A percentile compares a stretch with the other conserved stretches of the same genome.
Conservation (phyloP, 2,329 filamentous ascomycete species). For the Pseudogymnoascus sp. region DNA sequence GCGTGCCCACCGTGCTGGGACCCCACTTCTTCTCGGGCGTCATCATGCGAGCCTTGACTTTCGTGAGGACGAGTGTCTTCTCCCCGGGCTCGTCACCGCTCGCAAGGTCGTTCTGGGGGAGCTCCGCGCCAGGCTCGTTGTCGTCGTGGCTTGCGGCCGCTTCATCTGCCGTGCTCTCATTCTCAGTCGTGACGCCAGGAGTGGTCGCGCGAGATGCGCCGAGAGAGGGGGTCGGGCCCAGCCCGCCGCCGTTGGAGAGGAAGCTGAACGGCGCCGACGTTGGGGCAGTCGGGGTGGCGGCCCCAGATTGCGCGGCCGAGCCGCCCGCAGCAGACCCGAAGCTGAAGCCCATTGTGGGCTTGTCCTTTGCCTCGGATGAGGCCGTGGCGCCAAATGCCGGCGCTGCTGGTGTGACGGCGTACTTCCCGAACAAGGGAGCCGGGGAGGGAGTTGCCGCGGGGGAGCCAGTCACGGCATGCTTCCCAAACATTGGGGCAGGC, state of each 20-base stretch:
- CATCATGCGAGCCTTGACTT: slow-evolving; percentile 37
- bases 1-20: not conserved
- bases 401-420: slow-evolving; percentile 13
- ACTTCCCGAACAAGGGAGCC: slow-evolving; percentile 17
- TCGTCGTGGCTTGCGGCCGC: slow-evolving; percentile 21
- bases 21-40: slow-evolving; percentile 20
- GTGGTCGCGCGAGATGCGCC: slow-evolving; percentile 28
- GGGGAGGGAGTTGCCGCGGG: slow-evolving; percentile 17
- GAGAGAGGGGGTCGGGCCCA: slow-evolving; percentile 17
- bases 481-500: slow-evolving; percentile 17
- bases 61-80: slow-evolving; percentile 56
- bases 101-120: slow-evolving; percentile 47
- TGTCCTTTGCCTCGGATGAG: slow-evolving; percentile 18
- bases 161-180: slow-evolving; percentile 22
- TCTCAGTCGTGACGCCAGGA: slow-evolving; percentile 26
- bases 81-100: slow-evolving; percentile 58
- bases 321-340: not conserved
- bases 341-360: not conserved
- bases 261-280: slow-evolving; percentile 5
- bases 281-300: not conserved
- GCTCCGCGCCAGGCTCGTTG: slow-evolving; percentile 22
- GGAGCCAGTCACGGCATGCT: slow-evolving; percentile 14
- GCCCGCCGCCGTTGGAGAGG: not conserved
- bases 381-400: slow-evolving; percentile 19
- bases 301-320: not conserved